Base-by-base conservation (phyloP, 2,329 filamentous ascomycete species). In the Akanthomyces lecanii region DNA sequence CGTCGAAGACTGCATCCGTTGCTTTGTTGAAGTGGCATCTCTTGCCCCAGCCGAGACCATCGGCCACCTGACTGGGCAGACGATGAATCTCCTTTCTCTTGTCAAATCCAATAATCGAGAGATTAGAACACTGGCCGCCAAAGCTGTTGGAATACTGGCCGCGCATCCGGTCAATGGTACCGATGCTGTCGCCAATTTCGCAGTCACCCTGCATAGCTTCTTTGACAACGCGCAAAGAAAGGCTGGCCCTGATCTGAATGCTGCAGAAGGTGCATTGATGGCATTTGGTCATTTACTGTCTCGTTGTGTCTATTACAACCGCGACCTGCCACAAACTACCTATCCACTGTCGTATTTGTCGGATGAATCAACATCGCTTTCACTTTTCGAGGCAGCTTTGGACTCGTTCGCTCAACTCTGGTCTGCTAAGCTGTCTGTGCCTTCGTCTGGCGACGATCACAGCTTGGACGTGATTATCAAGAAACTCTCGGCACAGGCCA, bases 71-170 rank as follows among this genome's bases (percentile, higher is more conserved):
- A 76, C 81, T 1, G 68, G 73, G 5, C 78, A 81, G 30, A 78
- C 81, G 1, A 72, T 74, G 7, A 79, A 82, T 52, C 75, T 96
- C 21, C 73, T 88, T 30, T 77, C 80, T 10, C 78, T 88, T 11
- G 78, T 93, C 61, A 82, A 81, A 65, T 92, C 90, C 6, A 95
- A 93, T 71, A 89, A 90, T 67, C 82, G 86, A 65, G 82, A 86
- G 61, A 81, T 89, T 6, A 84, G 93, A 42, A 78, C 81, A 44
- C 78, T 88, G 33, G 87, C 88, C 1, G 87, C 91, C 18, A 87
- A 86, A 64, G 84, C 86, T 0, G 85, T 92, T 68, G 93, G 92
- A 0, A 89, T 97, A 14, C 75, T 97, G 5, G 86, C 84, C 1
- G 89, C 91, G 0, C 89, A 94, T 72, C 79, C 81, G 4, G 70